Evolutionary conservation across 495 filamentous ascomycete species (phyloP).

Genomic region (Penicillium fimorum): DNA sequence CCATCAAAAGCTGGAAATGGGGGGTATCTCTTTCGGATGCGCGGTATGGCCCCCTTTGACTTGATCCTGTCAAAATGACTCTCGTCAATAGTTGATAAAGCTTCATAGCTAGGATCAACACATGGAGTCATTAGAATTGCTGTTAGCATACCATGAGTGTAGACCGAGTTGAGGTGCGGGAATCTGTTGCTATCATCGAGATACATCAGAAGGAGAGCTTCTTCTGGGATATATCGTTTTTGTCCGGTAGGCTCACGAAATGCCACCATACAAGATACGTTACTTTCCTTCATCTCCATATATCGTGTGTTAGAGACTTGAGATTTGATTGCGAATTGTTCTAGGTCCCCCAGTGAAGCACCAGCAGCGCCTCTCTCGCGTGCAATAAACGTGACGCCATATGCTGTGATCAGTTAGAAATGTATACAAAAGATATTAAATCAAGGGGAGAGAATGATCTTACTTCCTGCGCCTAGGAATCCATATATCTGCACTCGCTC

Average conservation of each 20-base stretch:
- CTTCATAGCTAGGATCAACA: constrained; percentile 18
- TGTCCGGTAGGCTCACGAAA: constrained; percentile 6
- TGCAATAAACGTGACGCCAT: constrained; percentile 24
- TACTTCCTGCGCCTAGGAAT: constrained; percentile 21
- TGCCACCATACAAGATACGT: constrained; percentile 6
- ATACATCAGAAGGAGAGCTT: constrained; percentile 27
- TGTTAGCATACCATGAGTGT: constrained; percentile 21
- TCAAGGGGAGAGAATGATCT: constrained; percentile 2
- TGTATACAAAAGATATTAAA: neutral
- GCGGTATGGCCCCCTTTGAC: neutral
- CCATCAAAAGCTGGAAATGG: constrained; percentile 21
- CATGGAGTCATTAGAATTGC: constrained; percentile 27
- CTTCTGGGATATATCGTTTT: constrained; percentile 21
- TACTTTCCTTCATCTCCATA: neutral
- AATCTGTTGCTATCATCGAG: constrained; percentile 24
- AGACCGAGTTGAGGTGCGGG: constrained; percentile 29
- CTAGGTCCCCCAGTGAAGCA: neutral
- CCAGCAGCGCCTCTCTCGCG: constrained; percentile 5
- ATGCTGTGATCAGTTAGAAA: constrained; percentile 23
- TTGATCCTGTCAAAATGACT: neutral
- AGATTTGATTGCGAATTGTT: constrained; percentile 26
- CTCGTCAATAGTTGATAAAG: constrained; percentile 1
- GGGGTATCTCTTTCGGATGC: neutral
- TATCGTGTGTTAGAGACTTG: constrained; percentile 16
- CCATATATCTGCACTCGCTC: constrained; percentile 20